phyloP scores from a whole-genome alignment of 345 rosid genomes.

The Eucalyptus tenuipes region DNA sequence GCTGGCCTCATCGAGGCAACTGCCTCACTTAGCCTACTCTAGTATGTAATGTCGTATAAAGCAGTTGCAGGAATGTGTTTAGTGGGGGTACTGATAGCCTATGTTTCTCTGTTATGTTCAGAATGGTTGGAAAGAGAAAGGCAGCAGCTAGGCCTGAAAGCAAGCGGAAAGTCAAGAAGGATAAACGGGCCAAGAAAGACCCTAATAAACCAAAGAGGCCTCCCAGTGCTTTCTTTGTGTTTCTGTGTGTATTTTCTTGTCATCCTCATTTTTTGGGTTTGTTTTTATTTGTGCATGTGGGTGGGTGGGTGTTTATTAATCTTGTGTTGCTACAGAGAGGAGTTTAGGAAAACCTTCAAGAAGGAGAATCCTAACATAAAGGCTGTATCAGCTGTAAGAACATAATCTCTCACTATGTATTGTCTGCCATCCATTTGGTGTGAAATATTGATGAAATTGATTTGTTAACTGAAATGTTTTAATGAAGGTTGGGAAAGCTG shows the following conservation, averaged over 20 bases:
- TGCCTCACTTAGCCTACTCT: background rate
- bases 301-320: background rate
- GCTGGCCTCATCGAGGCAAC: background rate
- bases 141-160: constrained; percentile 20
- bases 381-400: constrained; percentile 67
- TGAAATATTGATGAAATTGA: background rate
- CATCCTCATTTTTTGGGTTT: background rate
- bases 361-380: constrained; percentile 57
- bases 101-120: constrained; percentile 8
- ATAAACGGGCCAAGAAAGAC: constrained; percentile 34
- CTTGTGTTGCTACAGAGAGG: constrained; percentile 29
- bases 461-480: background rate
- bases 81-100: background rate
- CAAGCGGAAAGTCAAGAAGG: constrained; percentile 19
- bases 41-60: background rate
- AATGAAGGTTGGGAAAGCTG: constrained; percentile 75
- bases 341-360: constrained; percentile 55
- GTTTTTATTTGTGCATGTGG: background rate
- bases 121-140: constrained; percentile 50
- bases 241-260: constrained; percentile 26
- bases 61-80: background rate
- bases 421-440: background rate
- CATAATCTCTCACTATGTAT: background rate
- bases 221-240: constrained; percentile 69
- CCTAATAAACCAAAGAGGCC: constrained; percentile 74